Percentiles rank a stretch among this genome's conserved stretches.
phyloP scores from a whole-genome alignment of 805 yeast species.

The Tetrapisispora iriomotensis region DNA sequence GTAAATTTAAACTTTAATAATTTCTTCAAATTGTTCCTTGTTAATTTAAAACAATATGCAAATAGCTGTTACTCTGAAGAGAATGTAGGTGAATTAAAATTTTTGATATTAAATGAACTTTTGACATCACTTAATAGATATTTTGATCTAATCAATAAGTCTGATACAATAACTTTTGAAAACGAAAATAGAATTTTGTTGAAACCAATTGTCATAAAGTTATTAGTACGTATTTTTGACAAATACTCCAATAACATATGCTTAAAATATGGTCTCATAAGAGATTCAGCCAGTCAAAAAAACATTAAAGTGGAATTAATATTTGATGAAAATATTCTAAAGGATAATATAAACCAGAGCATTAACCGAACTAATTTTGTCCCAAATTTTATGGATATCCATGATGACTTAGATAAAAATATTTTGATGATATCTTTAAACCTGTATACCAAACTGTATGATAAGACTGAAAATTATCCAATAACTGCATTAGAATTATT shows the following conservation, averaged over 20 bases:
- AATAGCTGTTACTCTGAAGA: neutral
- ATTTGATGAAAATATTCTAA: neutral
- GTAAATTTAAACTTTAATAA: neutral
- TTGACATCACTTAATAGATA: no score
- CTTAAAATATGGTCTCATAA: constrained; percentile 1
- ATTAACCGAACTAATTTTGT: constrained; percentile 7
- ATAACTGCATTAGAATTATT: neutral
- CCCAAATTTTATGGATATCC: constrained; percentile 18
- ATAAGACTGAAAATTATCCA: neutral
- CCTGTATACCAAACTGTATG: neutral
- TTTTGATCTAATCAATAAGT: no score
- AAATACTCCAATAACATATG: neutral
- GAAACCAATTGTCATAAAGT: neutral
- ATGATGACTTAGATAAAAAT: constrained; percentile 4
- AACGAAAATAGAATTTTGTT: neutral
- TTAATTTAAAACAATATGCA: neutral
- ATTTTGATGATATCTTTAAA: neutral
- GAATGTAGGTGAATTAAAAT: no score
- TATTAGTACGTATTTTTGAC: neutral
- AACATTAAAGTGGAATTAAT: neutral
- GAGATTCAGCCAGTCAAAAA: neutral
- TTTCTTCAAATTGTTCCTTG: neutral
- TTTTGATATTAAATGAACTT: no score
- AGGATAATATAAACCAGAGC: constrained; percentile 10
- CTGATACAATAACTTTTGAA: no score